Evolutionary conservation across 495 filamentous ascomycete species (phyloP), one percentile per base, ranked within the genome.

Genomic region (Elasticomyces elasticus): DNA sequence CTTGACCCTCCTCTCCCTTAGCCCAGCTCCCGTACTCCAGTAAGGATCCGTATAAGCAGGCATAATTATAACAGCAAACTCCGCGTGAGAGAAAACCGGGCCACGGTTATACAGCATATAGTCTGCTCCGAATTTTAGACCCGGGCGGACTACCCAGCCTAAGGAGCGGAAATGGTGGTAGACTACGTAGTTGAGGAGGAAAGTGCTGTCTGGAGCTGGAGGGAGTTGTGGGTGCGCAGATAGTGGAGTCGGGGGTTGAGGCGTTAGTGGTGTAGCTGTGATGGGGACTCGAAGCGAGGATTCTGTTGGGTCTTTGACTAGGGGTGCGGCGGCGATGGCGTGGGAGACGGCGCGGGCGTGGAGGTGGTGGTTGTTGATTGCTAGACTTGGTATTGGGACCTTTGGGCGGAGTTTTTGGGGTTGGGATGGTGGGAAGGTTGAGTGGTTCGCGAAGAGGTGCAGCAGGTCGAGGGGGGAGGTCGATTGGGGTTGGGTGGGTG

Each of bases 111-210:
- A 99, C 23, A 99, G 77, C 22, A 99, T 74, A 70, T 84, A 95
- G 68, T 99, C 94, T 24, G 87, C 85, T 51, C 83, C 86, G 64
- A 99, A 99, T 67, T 99, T 99, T 61, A 95, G 80, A 37, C 94
- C 92, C 23, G 86, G 80, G 17, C 94, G 85, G 0, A 91, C 81
- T n/a, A 95, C 87, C 92, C 92, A 99, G 43, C 92, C 92, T 0
- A 97, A 76, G 6, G 89, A 94, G 23, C 92, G 87, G 71, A 92
- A 99, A 67, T 99, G 92, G 63, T 99, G 92, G 63, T 95, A 99
- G 13, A 85, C 86, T 27, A 80, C 79, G 64, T 97, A 99, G 30
- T 84, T 81, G 22, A 92, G 64, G 41, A 95, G 72, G 69, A 99
- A 97, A 0, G 85, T 79, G 60, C 94, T 86, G 69, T 94, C 85